A percentile compares a stretch with the other conserved stretches of the same genome.
phyloP scores from a whole-genome alignment of 768 basidiomycete species.

The Termitomyces sp. region DNA sequence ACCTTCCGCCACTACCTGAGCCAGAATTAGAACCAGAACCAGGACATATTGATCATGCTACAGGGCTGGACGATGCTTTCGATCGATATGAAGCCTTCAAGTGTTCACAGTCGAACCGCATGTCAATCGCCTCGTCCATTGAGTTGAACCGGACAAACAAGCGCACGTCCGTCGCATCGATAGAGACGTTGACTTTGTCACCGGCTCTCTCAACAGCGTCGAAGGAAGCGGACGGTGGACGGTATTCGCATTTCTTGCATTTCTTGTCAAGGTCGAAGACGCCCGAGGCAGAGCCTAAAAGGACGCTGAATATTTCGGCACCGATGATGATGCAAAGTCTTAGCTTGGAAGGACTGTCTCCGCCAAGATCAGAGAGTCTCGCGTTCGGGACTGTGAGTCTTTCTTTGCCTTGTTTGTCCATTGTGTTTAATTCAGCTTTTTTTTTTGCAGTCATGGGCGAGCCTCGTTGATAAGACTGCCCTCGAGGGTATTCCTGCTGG shows the following conservation, averaged over 20 bases:
- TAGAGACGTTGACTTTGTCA: conserved; percentile 41
- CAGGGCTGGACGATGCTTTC: conserved; percentile 75
- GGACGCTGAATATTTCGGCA: conserved; percentile 57
- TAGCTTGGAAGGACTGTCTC: conserved; percentile 18
- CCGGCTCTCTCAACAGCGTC: conserved; percentile 27
- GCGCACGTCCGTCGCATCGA: conserved; percentile 63
- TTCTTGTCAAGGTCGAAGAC: conserved; percentile 62
- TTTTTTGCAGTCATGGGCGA: conserved; percentile 75
- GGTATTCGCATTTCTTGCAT: conserved; percentile 49
- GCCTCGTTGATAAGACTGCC: conserved; percentile 80
- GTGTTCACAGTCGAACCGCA: conserved; percentile 42
- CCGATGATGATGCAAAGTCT: conserved; percentile 42
- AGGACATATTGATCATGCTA: conserved; percentile 30
- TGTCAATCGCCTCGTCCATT: conserved; percentile 53
- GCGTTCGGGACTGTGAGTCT: conserved; percentile 61
- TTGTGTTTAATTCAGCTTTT: neutral
- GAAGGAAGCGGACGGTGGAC: conserved; percentile 24
- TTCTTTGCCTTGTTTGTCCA: conserved; percentile 1
- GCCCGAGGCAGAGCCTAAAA: conserved; percentile 41
- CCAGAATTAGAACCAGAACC: conserved; percentile 18
- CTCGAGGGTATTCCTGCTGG: conserved; percentile 70
- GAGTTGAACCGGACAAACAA: conserved; percentile 22
- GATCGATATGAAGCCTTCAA: conserved; percentile 86
- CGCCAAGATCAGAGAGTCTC: conserved; percentile 44
- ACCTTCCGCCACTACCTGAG: conserved; percentile 38